Evolutionary conservation across 2,329 filamentous ascomycete genomes (phyloP), one percentile per base, ranked within the genome.

Genomic region (Zelopaecilomyces penicillatus): DNA sequence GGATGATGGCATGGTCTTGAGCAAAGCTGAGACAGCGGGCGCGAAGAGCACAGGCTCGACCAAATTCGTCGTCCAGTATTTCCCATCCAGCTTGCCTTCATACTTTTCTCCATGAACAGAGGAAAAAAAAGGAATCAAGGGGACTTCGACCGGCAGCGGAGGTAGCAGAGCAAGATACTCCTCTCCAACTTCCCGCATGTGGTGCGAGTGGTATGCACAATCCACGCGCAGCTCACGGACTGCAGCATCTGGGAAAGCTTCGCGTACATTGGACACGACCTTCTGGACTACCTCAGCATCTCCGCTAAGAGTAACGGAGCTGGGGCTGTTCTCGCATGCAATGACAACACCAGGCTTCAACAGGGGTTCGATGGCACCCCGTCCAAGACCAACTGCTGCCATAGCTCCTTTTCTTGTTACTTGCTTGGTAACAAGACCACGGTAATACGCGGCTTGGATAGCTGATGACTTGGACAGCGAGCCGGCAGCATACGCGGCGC

Each of bases 151-250:
- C 6, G 6, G 28, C 31, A 39, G 6, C 5, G 12, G 5, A 4
- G 5, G 30, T 27, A 31, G 30, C 33, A 26, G 30, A 5, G 33
- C 5, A 12, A 31, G 28, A 28, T 33, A 32, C 4, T 7, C 4
- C n/a, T 43, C 29, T 7, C 27, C 41, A 26, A 39, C 9, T 6
- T 28, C 29, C 8, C n/a, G n/a, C 49, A 54, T 54, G 10, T 54
- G 50, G 11, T 38, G 47, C 1, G 62, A 64, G 46, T 66, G 63
- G 27, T 65, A 65, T 5, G 38, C 43, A 7, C 11, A 6, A n/a
- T 40, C 30, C 5, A 45, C 43, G 3, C 27, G 11, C 7, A 45
- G 33, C 2, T 8, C 11, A 3, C 37, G 26, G 4, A 30, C 19
- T n/a, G 32, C 7, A 4, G 30, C 19, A 11, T 41, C 32, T 7